Base-by-base conservation (phyloP, 192 early-diverging fungal genomes). In the Spizellomyces punctatus region DNA sequence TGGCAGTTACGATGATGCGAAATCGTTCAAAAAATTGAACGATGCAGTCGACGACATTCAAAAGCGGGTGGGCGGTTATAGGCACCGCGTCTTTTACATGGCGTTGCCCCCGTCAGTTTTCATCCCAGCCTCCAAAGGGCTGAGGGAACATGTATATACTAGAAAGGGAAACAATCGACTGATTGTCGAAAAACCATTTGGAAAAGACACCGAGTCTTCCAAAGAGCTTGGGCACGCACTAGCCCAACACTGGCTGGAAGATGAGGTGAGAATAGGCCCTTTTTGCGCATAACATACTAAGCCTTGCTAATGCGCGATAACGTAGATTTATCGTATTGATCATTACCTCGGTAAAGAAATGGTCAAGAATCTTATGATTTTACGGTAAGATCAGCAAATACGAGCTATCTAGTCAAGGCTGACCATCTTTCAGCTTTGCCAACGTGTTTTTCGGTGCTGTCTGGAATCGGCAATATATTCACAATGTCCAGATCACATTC, bases 331-430 rank as follows among this genome's bases (percentile, higher is more conserved):
- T 86, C 91, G 96, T 63, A 99, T 99, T 72, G 96, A 99, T 78
- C 96, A 99, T 79, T 99, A 99, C 72, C 89, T 98, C 45, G 96
- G 96, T 68, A 98, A 98, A 79, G 96, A 98, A 76, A 98, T 98
- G 96, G 95, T 98, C 72, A 98, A 98, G 82, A 96, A 96, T 77
- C 80, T 98, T 61, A 92, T 96, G 86, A 90, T 92, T 8, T 72
- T 98, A 64, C 89, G 96, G 45, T 85, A 19, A 14, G 68, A 42
- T 36, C 27, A 36, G 1, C 27, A 36, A 36, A 12, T 14, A 10
- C 9, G 10, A 46, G 16, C 4, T n/a, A 71, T 16, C 14, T 74
- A 61, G n/a, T 76, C 10, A 46, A 67, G 17, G n/a, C 64, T 21
- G 17, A 19, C 27, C 12, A 59, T 36, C 27, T 36, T 12, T 2